Percentiles rank a stretch among this genome's conserved stretches.
Evolutionary conservation across 805 yeast genomes (phyloP).

Genomic region (Kluyveromyces wickerhamii): DNA sequence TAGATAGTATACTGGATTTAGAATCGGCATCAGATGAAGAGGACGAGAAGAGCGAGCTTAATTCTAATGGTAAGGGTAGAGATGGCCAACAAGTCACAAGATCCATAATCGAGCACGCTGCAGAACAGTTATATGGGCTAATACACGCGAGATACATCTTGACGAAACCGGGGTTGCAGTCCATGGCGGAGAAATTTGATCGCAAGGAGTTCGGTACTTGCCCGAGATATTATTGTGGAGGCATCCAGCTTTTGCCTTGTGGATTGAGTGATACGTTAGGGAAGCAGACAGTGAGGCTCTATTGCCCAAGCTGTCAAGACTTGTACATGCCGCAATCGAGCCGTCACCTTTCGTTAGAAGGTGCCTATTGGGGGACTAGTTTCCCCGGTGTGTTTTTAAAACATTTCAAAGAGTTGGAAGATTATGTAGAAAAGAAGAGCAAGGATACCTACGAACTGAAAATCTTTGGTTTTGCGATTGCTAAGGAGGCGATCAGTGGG

Average conservation of each 20-base stretch:
- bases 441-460: constrained; percentile 54
- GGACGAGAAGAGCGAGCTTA: constrained; percentile 18
- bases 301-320: constrained; percentile 92
- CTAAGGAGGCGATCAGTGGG: constrained; percentile 68
- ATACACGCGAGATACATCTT: constrained; percentile 89
- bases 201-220: constrained; percentile 85
- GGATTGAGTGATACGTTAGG: constrained; percentile 91
- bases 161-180: constrained; percentile 81
- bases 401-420: constrained; percentile 84
- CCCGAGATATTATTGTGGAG: constrained; percentile 83
- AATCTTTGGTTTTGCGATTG: constrained; percentile 80
- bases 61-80: constrained; percentile 11
- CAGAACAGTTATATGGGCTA: constrained; percentile 86
- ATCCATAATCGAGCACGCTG: constrained; percentile 74
- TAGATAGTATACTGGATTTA: constrained; percentile 82
- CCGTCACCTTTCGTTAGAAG: constrained; percentile 84
- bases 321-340: constrained; percentile 81
- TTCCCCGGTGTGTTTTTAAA: constrained; percentile 90
- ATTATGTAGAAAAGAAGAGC: constrained; percentile 56
- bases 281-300: constrained; percentile 81
- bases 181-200: constrained; percentile 92
- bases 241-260: constrained; percentile 83
- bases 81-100: constrained; percentile 38
- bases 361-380: constrained; percentile 94
- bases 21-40: constrained; percentile 43